These are phyloP conservation scores for Pneumocystis murina DNA, from an alignment of 1,139 yeast species.

Conservation along the genomic window DNA sequence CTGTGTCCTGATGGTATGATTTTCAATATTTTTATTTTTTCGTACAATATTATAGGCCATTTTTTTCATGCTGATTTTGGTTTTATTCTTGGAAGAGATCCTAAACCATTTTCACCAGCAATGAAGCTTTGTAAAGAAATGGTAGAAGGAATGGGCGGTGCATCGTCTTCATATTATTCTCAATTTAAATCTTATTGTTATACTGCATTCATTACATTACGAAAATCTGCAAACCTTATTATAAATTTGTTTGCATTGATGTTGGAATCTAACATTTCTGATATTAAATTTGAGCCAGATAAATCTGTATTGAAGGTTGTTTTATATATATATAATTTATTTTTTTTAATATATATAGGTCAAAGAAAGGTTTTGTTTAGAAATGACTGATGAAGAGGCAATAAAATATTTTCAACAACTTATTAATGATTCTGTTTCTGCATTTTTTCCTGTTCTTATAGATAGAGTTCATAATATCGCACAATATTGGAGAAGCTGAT, in stretches of 20 bases:
- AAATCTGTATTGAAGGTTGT: constrained; percentile 53
- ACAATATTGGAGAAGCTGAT: constrained; percentile 86
- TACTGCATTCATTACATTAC: constrained; percentile 76
- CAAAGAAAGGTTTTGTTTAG: constrained; percentile 83
- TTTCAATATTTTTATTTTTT: constrained; percentile 82
- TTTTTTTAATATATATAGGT: constrained; percentile 28
- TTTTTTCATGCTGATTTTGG: constrained; percentile 78
- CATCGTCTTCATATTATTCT: constrained; percentile 66
- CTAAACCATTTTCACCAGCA: constrained; percentile 95
- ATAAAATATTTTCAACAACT: constrained; percentile 83
- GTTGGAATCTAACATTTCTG: constrained; percentile 91
- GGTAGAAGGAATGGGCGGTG: constrained; percentile 96
- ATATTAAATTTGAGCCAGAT: constrained; percentile 56
- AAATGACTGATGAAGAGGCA: constrained; percentile 90
- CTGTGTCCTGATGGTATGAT: constrained; percentile 44
- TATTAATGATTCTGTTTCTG: constrained; percentile 86
- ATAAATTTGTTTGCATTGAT: constrained; percentile 81
- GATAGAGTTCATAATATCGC: constrained; percentile 91
- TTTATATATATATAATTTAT: not conserved
- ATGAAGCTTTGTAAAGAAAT: constrained; percentile 96
- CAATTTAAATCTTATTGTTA: constrained; percentile 86
- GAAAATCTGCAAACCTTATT: constrained; percentile 80
- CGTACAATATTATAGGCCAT: constrained; percentile 81
- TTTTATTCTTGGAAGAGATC: constrained; percentile 87
- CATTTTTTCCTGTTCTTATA: constrained; percentile 83